Evolutionary conservation across 1,284 basidiomycete genomes (phyloP).

Genomic region (Boletus sp.): DNA sequence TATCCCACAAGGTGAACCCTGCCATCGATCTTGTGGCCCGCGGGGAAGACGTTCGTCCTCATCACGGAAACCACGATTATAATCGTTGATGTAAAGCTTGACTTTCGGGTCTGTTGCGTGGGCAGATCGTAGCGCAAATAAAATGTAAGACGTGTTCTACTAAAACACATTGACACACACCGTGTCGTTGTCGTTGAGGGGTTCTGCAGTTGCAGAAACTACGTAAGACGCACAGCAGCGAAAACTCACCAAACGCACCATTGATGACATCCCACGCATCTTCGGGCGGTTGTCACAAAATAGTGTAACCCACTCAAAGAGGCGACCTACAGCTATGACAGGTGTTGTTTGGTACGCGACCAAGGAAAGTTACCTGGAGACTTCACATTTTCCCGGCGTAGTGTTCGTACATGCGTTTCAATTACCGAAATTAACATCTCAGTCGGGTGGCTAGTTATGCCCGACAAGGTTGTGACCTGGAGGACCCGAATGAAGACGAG

Average conservation of each 20-base stretch:
- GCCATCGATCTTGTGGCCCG: constrained; percentile 22
- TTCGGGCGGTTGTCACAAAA: constrained; percentile 3
- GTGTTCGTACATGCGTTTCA: constrained; percentile 18
- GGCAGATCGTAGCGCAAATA: constrained; percentile 15
- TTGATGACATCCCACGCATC: constrained; percentile 26
- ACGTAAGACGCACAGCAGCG: not conserved
- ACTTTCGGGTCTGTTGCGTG: constrained; percentile 16
- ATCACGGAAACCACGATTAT: constrained; percentile 2
- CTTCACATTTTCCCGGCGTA: constrained; percentile 17
- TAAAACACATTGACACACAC: constrained; percentile 18
- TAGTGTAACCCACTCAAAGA: not conserved
- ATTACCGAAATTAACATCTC: constrained; percentile 19
- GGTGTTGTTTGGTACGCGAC: not conserved
- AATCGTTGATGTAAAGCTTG: constrained; percentile 24
- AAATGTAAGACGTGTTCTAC: constrained; percentile 16
- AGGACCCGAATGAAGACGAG: not conserved
- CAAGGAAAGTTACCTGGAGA: not conserved
- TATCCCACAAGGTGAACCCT: constrained; percentile 20
- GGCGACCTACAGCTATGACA: constrained; percentile 15
- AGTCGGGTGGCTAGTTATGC: constrained; percentile 3
- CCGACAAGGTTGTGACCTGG: constrained; percentile 23
- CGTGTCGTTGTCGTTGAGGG: constrained; percentile 16
- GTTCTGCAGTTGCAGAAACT: constrained; percentile 10
- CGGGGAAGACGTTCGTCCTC: no score
- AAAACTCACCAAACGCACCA: constrained; percentile 7